phyloP scores from a whole-genome alignment of 2,329 filamentous ascomycete species.

The Trichoderma sp. region DNA sequence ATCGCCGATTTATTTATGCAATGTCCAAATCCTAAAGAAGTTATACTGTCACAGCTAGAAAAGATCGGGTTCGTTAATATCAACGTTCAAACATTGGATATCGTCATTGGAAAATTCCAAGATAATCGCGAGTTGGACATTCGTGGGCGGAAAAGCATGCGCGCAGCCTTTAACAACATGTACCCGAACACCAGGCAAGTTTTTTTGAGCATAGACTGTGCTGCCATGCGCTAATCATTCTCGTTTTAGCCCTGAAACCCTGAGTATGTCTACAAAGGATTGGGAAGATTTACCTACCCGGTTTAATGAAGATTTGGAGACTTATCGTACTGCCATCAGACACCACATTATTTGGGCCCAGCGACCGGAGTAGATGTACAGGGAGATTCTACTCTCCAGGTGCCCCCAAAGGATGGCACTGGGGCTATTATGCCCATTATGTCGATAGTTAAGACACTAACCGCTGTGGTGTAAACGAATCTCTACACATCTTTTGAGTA shows the following conservation, averaged over 20 bases:
- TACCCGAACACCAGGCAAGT: background rate
- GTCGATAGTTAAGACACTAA: too few relatives aligned
- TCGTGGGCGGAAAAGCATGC: constrained; percentile 17
- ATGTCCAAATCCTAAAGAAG: background rate
- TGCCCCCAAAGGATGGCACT: too few relatives aligned
- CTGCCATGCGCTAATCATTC: background rate
- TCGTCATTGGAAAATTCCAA: constrained; percentile 18
- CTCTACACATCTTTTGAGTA: too few relatives aligned
- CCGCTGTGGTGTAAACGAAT: too few relatives aligned
- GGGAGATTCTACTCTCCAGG: background rate
- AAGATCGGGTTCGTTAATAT: background rate
- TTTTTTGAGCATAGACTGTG: too few relatives aligned
- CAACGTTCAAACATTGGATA: background rate
- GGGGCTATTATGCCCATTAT: too few relatives aligned
- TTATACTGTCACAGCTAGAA: background rate
- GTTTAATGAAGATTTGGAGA: constrained; percentile 10
- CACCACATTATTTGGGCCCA: constrained; percentile 19
- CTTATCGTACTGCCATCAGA: constrained; percentile 3
- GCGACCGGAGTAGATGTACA: background rate
- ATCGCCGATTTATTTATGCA: constrained; percentile 14
- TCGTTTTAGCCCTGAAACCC: background rate
- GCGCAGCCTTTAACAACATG: constrained; percentile 14
- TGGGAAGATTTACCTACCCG: background rate
- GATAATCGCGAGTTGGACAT: constrained; percentile 4
- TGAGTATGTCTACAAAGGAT: background rate